Evolutionary conservation across 768 basidiomycete species (phyloP).

Genomic region (Xerocomellus amylosporus): DNA sequence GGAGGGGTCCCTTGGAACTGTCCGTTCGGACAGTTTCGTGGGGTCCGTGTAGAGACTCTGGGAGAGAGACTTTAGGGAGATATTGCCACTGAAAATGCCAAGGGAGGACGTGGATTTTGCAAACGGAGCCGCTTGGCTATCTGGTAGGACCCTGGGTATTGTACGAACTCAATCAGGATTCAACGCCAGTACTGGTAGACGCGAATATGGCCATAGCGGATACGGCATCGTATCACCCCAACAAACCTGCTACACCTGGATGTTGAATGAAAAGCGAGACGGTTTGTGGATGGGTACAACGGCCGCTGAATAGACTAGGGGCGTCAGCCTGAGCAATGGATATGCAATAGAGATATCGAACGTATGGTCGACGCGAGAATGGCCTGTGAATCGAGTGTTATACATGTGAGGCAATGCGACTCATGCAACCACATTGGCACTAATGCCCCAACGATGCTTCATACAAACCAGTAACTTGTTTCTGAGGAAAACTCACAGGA

Average conservation of each 20-base stretch:
- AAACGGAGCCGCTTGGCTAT: not conserved
- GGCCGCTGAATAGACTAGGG: not conserved
- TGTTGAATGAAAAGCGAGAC: slow-evolving; percentile 22
- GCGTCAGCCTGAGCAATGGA: not conserved
- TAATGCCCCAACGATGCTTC: too few species aligned
- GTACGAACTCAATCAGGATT: not conserved
- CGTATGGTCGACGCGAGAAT: too few species aligned
- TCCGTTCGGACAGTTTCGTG: not conserved
- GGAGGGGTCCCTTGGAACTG: slow-evolving; percentile 4
- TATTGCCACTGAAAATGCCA: not conserved
- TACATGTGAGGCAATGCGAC: too few species aligned
- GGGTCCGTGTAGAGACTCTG: slow-evolving; percentile 12
- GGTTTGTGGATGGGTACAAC: too few species aligned
- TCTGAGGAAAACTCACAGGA: too few species aligned
- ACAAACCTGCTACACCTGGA: slow-evolving; percentile 23
- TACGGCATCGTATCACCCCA: slow-evolving; percentile 32
- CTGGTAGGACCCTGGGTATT: not conserved
- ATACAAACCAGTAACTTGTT: too few species aligned
- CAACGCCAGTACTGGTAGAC: not conserved
- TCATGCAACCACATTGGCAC: too few species aligned
- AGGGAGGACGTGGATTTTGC: not conserved
- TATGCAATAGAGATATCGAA: not conserved
- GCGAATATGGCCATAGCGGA: slow-evolving; percentile 20
- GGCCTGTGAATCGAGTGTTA: too few species aligned
- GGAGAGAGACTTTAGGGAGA: slow-evolving; percentile 4